Evolutionary conservation across 176 grass and related monocot genomes (phyloP), one percentile per base, ranked within the genome.

Genomic region (Cenchrus fungigraminus): DNA sequence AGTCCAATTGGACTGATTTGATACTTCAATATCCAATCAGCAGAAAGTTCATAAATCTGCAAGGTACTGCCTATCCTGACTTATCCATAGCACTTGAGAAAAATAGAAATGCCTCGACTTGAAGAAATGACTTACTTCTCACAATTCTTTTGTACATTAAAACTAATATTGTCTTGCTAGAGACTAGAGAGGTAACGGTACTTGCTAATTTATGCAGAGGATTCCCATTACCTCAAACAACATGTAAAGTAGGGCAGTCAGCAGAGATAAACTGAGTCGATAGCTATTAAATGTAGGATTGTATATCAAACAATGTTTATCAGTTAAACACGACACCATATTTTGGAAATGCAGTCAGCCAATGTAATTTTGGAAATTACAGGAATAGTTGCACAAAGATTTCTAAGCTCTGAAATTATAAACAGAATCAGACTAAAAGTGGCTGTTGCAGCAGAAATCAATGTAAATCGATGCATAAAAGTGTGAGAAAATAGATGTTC

Each of bases 371-470:
- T 12, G 43, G 34, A 34, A 34, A 34, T 34, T 12, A 40, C 51
- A 89, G 45, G 40, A 80, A 80, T 32, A 44, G 40, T 20, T 69
- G 58, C 10, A 83, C 19, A 79, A 73, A 73, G 17, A 16, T 73
- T 31, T 53, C 57, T 40, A 76, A 42, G 54, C 9, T 73, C 6
- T 67, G 68, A 37, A 58, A 83, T 28, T 6, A 14, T 68, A 68
- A 58, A 80, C n/a, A 47, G 52, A 37, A 82, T 34, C 34, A 79
- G 11, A 52, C 49, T 31, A 65, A 66, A 79, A 50, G 40, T 25
- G 53, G 68, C 12, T 79, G 59, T 44, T 11, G 37, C 61, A 9
- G 72, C 7, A 67, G 44, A 57, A 77, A 19, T 60, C 32, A 83
- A 79, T 31, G 59, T 68, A 32, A 61, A 16, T 19, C 12, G 12